Evolutionary conservation across 2,329 filamentous ascomycete species (phyloP), one percentile per base, ranked within the genome.

Genomic region (Aureobasidium pullulans): DNA sequence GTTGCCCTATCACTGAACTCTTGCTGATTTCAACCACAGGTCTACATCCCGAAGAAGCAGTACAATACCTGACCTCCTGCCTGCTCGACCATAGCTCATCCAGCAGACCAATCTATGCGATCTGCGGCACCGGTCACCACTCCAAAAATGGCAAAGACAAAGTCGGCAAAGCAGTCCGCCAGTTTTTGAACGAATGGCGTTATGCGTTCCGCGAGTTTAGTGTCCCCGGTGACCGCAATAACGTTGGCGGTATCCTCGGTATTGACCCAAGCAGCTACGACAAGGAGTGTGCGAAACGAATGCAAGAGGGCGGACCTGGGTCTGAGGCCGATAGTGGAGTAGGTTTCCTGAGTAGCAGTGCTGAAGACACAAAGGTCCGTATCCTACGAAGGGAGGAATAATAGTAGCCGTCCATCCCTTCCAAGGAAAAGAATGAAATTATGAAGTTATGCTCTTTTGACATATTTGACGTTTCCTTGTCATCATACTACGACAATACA

Each of bases 121-220:
- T 99, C 71, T 96, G 92, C 1, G 94, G 94, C 46, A 97, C 93
- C 1, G 94, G 93, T 3, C 92, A 97, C 69, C 94, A 99, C 75
- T 96, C 90, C 72, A 97, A 97, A 79, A 96, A 96, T 70, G 93
- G 94, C 68, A 97, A 97, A 73, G 94, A 99, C 75, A 99, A 99
- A 76, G 90, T 99, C 37, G 93, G 93, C 70, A 96, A 96, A 75
- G 91, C 92, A 1, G 86, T 97, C 63, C 87, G 94, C 58, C 85
- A 83, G 65, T 97, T 95, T 76, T 78, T 99, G 59, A 95, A 93
- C 70, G 93, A 97, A 71, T 96, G 92, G 91, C 85, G 90, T 63
- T 99, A 96, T 71, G 88, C 90, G 0, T 99, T 93, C 75, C 87
- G 93, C 58, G 94, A 99, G 74, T 99, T 99, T 74, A 94, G 89